Base-by-base conservation (phyloP, 257 asterid species). In the Nicotiana noctiflora region DNA sequence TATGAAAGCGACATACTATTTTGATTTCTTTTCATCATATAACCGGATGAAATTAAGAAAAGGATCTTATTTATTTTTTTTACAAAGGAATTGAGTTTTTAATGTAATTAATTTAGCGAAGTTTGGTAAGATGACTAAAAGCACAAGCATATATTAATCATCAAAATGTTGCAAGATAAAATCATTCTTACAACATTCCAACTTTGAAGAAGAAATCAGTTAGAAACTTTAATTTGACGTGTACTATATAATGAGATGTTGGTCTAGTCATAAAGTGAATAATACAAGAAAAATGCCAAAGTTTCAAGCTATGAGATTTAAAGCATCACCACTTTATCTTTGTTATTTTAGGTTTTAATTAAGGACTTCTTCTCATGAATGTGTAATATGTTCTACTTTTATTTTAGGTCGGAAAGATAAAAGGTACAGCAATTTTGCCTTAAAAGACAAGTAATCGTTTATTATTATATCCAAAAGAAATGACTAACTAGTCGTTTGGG, bases 251-350 rank as follows among this genome's bases (percentile, higher is more conserved):
- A 23, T 46, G 78, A 13, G 19, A 46, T 72, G 0, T 46, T 72
- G 14, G 60, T 72, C 78, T 72, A 72, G 77, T 72, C 77, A 72
- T 72, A 46, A 72, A 72, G 78, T 21, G 78, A 72, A 21, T 25
- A 70, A 21, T 70, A 46, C n/a, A 68, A 11, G 57, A 6, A 1
- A 72, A 72, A 72, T 72, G 14, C 37, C 77, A 46, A 46, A 72
- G 40, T 23, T 49, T 46, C 40, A 23, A 23, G 8, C 31, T 72
- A 6, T 46, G 23, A 23, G 40, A 40, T 8, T 72, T 46, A 31
- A 65, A 65, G 74, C 25, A 65, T 17, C 74, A 29, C 51, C 23
- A 31, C 49, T 65, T 31, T 64, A 14, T 29, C 72, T 64, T 64
- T 29, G 72, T 62, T 2, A 3, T 31, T 31, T 31, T 15, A 31